These are phyloP conservation scores for Phytophthora podocarpi DNA, from an alignment of 352 stramenopile species.

Conservation along the genomic window DNA sequence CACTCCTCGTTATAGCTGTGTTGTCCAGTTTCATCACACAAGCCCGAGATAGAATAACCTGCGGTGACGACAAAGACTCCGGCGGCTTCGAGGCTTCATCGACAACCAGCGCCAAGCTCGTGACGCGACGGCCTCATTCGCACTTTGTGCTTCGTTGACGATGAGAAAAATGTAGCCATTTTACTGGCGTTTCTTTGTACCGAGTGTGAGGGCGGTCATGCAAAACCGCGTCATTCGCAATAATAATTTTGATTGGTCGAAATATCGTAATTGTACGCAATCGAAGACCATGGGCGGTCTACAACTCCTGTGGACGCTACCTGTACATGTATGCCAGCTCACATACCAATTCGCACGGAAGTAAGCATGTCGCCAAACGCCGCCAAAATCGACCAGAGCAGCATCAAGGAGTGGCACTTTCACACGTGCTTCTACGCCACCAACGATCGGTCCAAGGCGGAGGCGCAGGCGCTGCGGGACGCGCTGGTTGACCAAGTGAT, in stretches of 20 bases:
- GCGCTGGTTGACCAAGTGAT: conserved; percentile 52
- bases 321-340: conserved; percentile 5
- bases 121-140: no score
- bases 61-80: no score
- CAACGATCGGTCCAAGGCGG: conserved; percentile 43
- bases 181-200: conserved; percentile 15
- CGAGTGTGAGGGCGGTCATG: conserved; percentile 8
- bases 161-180: conserved; percentile 20
- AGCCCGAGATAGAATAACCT: no score
- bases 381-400: conserved; percentile 8
- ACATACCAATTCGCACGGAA: conserved; percentile 3
- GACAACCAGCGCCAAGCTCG: no score
- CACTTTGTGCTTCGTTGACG: no score
- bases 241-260: conserved; percentile 18
- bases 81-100: no score
- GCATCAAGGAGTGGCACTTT: conserved; percentile 80
- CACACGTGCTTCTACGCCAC: conserved; percentile 70
- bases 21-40: conserved; percentile 14
- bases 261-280: conserved; percentile 6
- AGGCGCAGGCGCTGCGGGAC: conserved; percentile 50
- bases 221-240: conserved; percentile 20
- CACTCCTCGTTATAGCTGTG: conserved; percentile 21
- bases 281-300: neutral
- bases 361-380: conserved; percentile 29
- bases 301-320: no score